Evolutionary conservation across 2,329 filamentous ascomycete species (phyloP).

Genomic region (Rhynchosporium secalis): DNA sequence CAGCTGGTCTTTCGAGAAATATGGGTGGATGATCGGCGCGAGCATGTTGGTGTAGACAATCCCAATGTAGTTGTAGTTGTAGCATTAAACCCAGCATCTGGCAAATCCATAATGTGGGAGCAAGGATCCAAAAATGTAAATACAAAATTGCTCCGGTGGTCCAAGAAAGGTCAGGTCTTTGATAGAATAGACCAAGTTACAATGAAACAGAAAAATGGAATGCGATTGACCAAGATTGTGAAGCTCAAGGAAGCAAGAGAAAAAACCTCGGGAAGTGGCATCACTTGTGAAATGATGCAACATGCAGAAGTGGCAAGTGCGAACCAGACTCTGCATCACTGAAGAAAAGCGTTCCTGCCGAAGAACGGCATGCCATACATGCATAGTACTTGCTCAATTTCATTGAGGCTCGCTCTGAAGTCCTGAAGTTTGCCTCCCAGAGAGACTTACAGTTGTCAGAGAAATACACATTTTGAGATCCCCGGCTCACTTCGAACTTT

Average conservation of each 20-base stretch:
- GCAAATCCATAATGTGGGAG: slow-evolving; percentile 34
- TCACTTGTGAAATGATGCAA: neutral
- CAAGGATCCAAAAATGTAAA: slow-evolving; percentile 35
- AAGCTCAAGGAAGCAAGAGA: slow-evolving; percentile 12
- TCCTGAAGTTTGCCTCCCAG: too few relatives aligned
- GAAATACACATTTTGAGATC: too few relatives aligned
- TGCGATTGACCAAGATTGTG: slow-evolving; percentile 23
- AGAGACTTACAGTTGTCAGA: too few relatives aligned
- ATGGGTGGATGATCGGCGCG: slow-evolving; percentile 44
- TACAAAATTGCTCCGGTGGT: slow-evolving; percentile 39
- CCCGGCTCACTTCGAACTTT: too few relatives aligned
- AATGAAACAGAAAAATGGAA: slow-evolving; percentile 36
- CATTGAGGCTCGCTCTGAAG: too few relatives aligned
- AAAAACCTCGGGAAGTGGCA: neutral
- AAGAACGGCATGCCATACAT: too few relatives aligned
- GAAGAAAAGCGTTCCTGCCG: neutral
- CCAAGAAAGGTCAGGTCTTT: slow-evolving; percentile 37
- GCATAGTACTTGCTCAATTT: too few relatives aligned
- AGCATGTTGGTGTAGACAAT: slow-evolving; percentile 30
- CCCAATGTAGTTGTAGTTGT: slow-evolving; percentile 21
- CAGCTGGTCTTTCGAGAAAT: slow-evolving; percentile 44
- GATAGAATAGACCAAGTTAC: slow-evolving; percentile 30
- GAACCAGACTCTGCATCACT: neutral
- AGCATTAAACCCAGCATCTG: slow-evolving; percentile 19
- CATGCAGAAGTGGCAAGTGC: neutral